These are phyloP conservation scores for Penicillium dipodomyicola DNA, from an alignment of 495 filamentous ascomycete species.

Conservation along the genomic window DNA sequence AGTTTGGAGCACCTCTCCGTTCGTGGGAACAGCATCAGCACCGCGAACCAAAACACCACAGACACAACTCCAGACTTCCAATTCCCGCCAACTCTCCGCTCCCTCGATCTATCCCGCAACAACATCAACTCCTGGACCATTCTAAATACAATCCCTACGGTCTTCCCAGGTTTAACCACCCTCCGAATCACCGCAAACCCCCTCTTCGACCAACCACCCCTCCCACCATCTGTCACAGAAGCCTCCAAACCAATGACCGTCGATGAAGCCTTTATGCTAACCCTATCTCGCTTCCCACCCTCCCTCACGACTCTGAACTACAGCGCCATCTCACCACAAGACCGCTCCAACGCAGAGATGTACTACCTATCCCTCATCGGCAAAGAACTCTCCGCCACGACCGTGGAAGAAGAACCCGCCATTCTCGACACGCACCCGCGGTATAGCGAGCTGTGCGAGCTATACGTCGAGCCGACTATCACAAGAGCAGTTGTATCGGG, in stretches of 20 bases:
- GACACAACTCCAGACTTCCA: slow-evolving; percentile 32
- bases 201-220: slow-evolving; percentile 62
- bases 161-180: slow-evolving; percentile 63
- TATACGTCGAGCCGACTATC: slow-evolving; percentile 65
- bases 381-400: slow-evolving; percentile 62
- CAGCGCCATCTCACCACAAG: slow-evolving; percentile 64
- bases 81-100: slow-evolving; percentile 45
- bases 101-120: slow-evolving; percentile 82
- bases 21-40: slow-evolving; percentile 44
- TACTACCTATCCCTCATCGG: slow-evolving; percentile 86
- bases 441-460: slow-evolving; percentile 68
- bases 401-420: slow-evolving; percentile 49
- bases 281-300: slow-evolving; percentile 67
- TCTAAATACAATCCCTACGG: slow-evolving; percentile 59
- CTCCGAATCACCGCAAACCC: slow-evolving; percentile 85
- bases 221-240: slow-evolving; percentile 33
- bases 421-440: slow-evolving; percentile 63
- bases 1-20: slow-evolving; percentile 54
- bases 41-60: slow-evolving; percentile 22
- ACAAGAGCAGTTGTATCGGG: slow-evolving; percentile 30
- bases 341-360: slow-evolving; percentile 82
- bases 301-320: slow-evolving; percentile 72
- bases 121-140: slow-evolving; percentile 65
- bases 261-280: slow-evolving; percentile 84
- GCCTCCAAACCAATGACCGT: slow-evolving; percentile 47